Evolutionary conservation across 495 filamentous ascomycete genomes (phyloP), one percentile per base, ranked within the genome.

Genomic region (Aspergillus bridgeri): DNA sequence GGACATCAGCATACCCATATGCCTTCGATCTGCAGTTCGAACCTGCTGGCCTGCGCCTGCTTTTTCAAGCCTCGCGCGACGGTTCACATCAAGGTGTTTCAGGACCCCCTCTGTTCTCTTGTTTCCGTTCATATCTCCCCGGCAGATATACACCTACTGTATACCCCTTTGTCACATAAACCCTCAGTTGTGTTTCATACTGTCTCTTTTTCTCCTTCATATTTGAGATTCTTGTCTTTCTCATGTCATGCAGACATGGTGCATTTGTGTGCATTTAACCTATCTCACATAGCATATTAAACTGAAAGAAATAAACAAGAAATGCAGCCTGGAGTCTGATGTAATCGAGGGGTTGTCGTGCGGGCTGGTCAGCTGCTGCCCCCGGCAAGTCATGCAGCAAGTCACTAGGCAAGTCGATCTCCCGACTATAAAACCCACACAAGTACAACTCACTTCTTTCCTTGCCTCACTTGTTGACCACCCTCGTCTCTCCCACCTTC

Each of bases 331-430:
- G 17, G 15, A 20, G 20, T 24, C 21, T 50, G 21, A n/a, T 24
- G 23, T 50, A 24, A 25, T 50, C 21, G 24, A 21, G 38, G 42
- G 54, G 22, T 15, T 53, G 60, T 58, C 55, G 55, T 50, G 60
- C 60, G 60, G 52, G 33, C 27, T 13, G 51, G 56, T 62, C 60
- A 62, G 44, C 54, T 57, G 59, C 56, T 21, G 15, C 43, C 29
- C 18, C 17, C n/a, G 42, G 6, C 27, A 19, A 43, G 57, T 59
- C 50, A 59, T 59, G 11, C 47, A 49, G 7, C 56, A 24, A 44
- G 27, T 27, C 50, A 58, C 33, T 53, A 23, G 49, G 20, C 23
- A 44, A 33, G 24, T 20, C 25, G 19, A 29, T 21, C 17, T 48
- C 42, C 21, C 11, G 15, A 33, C 17, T 50, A 50, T 19, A 27